These are phyloP conservation scores for Thelonectria rubi DNA, from an alignment of 2,329 filamentous ascomycete species.

Conservation along the genomic window DNA sequence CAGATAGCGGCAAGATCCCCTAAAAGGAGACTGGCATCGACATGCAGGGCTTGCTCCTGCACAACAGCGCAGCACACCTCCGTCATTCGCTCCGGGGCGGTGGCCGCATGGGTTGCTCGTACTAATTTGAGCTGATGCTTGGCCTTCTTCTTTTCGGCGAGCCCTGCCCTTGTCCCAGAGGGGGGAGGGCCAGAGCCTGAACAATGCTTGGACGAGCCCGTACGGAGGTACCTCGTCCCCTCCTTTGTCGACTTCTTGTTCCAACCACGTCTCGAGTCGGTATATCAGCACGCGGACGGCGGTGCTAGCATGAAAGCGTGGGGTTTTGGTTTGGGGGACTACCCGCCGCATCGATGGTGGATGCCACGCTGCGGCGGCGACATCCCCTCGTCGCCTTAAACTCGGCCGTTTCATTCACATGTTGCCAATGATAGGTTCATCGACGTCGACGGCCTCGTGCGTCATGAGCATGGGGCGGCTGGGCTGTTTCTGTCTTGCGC, in stretches of 20 bases:
- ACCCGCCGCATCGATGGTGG: constrained; percentile 25
- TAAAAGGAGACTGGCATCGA: constrained; percentile 15
- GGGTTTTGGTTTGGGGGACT: constrained; percentile 26
- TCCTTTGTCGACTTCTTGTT: constrained; percentile 13
- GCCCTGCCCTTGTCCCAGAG: constrained; percentile 2
- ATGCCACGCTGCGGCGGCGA: constrained; percentile 29
- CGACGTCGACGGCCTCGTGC: constrained; percentile 32
- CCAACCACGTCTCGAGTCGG: constrained; percentile 32
- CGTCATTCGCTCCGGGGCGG: constrained; percentile 14
- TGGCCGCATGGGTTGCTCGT: constrained; percentile 3
- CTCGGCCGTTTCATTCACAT: constrained; percentile 40
- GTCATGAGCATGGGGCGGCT: constrained; percentile 25
- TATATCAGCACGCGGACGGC: constrained; percentile 37
- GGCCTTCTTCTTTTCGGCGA: background rate
- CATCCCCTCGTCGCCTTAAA: constrained; percentile 26
- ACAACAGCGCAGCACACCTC: constrained; percentile 18
- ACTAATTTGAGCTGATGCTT: constrained; percentile 11
- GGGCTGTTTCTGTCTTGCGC: constrained; percentile 21
- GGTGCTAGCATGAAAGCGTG: constrained; percentile 30
- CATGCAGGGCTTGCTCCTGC: constrained; percentile 19
- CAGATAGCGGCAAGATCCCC: constrained; percentile 14
- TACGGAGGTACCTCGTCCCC: constrained; percentile 10
- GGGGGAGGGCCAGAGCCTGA: background rate
- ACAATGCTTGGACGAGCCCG: constrained; percentile 4
- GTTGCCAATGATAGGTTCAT: constrained; percentile 44